phyloP scores from a whole-genome alignment of 225 moss, liverwort and hornwort genomes.

The Sphagnum tenellum region DNA sequence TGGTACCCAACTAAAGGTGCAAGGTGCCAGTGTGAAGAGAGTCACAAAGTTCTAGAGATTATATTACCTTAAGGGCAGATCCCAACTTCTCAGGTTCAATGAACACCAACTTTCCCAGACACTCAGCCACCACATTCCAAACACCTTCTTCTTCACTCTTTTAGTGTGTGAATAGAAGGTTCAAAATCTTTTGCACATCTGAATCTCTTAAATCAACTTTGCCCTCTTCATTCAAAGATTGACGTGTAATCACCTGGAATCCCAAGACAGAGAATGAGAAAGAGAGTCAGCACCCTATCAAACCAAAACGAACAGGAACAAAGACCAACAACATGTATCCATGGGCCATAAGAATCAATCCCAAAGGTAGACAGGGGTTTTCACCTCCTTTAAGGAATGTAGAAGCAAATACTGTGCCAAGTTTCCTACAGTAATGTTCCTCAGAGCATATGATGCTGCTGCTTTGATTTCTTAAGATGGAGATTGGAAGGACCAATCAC shows the following conservation, averaged over 20 bases:
- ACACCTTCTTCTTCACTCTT: constrained; percentile 99
- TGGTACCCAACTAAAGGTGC: no score
- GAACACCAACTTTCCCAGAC: constrained; percentile 96
- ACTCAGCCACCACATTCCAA: constrained; percentile 97
- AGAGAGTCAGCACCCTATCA: background rate
- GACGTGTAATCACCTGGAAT: constrained; percentile 83
- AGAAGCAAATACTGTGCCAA: constrained; percentile 78
- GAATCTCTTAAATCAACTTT: constrained; percentile 88
- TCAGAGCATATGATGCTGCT: constrained; percentile 93
- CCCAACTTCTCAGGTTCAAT: constrained; percentile 93
- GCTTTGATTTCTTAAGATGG: constrained; percentile 97
- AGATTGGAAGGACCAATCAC: constrained; percentile 91
- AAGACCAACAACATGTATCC: no score
- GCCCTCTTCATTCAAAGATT: constrained; percentile 85
- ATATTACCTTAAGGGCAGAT: constrained; percentile 78
- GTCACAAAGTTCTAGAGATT: background rate
- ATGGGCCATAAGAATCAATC: no score
- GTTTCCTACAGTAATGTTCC: constrained; percentile 94
- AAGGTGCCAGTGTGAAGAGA: no score
- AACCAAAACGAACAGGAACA: no score
- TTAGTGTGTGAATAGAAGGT: constrained; percentile 90
- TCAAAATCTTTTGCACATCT: constrained; percentile 92
- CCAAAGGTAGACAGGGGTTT: background rate
- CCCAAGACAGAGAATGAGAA: background rate
- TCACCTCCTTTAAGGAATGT: constrained; percentile 93